Evolutionary conservation across 164 flowering plant genomes (phyloP).

Genomic region (Magnolia changhungtana): DNA sequence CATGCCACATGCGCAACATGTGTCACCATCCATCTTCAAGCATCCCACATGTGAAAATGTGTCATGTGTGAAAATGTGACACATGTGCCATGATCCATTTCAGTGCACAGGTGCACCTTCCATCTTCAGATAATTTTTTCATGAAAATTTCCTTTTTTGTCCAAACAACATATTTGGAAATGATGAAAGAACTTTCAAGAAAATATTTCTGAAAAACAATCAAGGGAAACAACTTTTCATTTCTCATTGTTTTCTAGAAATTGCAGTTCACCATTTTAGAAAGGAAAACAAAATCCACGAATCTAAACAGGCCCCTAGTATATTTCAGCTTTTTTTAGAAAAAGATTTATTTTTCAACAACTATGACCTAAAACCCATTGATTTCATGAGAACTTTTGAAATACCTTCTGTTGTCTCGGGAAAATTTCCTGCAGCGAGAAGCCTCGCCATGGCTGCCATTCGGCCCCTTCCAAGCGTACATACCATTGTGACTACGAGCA

Average conservation of each 20-base stretch:
- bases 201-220: neutral
- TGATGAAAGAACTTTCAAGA: no score
- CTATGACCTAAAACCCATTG: neutral
- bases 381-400: neutral
- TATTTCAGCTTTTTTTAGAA: neutral
- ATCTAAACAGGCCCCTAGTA: neutral
- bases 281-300: neutral
- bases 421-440: conserved; percentile 47
- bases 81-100: no score
- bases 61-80: no score
- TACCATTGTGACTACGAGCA: conserved; percentile 39
- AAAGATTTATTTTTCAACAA: neutral
- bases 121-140: no score
- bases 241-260: neutral
- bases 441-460: conserved; percentile 69
- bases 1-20: no score
- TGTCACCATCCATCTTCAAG: no score
- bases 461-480: conserved; percentile 48
- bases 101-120: no score
- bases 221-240: neutral
- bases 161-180: no score
- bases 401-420: conserved; percentile 46
- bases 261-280: neutral
- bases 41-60: no score
- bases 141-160: no score